Base-by-base conservation (phyloP, 495 filamentous ascomycete genomes). In the Parmelia sp. region DNA sequence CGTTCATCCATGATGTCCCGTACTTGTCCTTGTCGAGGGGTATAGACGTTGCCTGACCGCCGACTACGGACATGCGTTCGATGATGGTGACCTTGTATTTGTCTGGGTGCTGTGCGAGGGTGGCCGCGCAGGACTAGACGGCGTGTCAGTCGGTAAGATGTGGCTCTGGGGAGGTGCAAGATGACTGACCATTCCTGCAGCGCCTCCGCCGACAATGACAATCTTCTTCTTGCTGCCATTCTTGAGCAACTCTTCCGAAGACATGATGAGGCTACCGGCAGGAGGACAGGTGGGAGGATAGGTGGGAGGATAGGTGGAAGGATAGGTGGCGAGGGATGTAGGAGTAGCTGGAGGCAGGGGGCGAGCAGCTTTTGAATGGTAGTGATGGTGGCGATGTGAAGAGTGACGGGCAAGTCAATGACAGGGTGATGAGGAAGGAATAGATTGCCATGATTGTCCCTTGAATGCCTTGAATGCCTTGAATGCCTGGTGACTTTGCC, bases 11-110 rank as follows among this genome's bases (percentile, higher is more conserved):
- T 36, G 79, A 79, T 2, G 89, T 84, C 4, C 88, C 88, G 69
- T 88, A 79, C 63, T 82, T 82, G 19, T 80, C 70, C 65, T 86
- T 80, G 72, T 92, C 86, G 11, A 95, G 70, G 4, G 86, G 72
- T 56, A 93, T 90, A 5, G 89, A 91, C 45, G 86, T 90, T 1
- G 90, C 90, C 71, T 95, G 90, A 0, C 90, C 90, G n/a, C 90
- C 90, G 60, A 84, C 84, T 59, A 90, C 83, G 42, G 80, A 74
- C 36, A 82, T 81, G 1, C 79, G 81, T 63, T 93, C 89, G 60
- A 95, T 82, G 33, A 93, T 70, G 0, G 89, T 91, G 35, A 93
- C 82, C 42, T 87, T 79, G 72, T 91, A 93, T 60, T 82, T 83
- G 42, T 89, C 83, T 0, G 86, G 87, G 67, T 92, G 88, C 58